These are phyloP conservation scores for Elongisporangium undulatum DNA, from an alignment of 352 stramenopile species.

Conservation along the genomic window DNA sequence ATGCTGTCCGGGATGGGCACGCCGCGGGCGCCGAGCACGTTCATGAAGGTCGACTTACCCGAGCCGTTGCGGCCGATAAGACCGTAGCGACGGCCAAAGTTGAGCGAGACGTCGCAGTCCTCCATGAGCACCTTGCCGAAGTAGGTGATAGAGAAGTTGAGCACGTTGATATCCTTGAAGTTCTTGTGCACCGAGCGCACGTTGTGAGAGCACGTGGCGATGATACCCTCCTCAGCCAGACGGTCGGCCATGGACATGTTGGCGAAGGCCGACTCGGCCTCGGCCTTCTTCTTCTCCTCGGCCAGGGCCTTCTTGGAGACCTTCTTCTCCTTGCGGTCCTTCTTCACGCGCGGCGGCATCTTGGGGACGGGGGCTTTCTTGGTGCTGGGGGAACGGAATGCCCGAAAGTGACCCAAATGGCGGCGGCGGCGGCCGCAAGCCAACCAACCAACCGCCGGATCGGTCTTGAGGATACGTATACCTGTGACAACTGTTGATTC, in stretches of 20 bases:
- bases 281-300: constrained; percentile 74
- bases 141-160: constrained; percentile 96
- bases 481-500: not conserved
- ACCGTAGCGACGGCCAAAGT: constrained; percentile 97
- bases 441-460: not conserved
- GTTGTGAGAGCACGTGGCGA: constrained; percentile 94
- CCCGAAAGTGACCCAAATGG: not conserved
- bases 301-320: constrained; percentile 67
- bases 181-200: constrained; percentile 91
- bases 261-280: constrained; percentile 54
- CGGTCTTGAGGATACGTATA: not conserved
- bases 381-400: not conserved
- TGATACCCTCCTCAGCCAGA: constrained; percentile 92
- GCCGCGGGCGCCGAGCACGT: constrained; percentile 92
- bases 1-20: constrained; percentile 95
- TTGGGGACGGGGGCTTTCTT: constrained; percentile 1
- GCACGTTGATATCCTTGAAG: constrained; percentile 98
- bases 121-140: constrained; percentile 96
- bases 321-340: constrained; percentile 77
- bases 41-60: constrained; percentile 97
- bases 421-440: not conserved
- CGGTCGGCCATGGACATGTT: constrained; percentile 84
- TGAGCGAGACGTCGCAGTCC: constrained; percentile 95
- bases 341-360: constrained; percentile 67
- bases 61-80: constrained; percentile 96